Evolutionary conservation across 169 alveolate species (phyloP).

Genomic region (Babesia divergens): DNA sequence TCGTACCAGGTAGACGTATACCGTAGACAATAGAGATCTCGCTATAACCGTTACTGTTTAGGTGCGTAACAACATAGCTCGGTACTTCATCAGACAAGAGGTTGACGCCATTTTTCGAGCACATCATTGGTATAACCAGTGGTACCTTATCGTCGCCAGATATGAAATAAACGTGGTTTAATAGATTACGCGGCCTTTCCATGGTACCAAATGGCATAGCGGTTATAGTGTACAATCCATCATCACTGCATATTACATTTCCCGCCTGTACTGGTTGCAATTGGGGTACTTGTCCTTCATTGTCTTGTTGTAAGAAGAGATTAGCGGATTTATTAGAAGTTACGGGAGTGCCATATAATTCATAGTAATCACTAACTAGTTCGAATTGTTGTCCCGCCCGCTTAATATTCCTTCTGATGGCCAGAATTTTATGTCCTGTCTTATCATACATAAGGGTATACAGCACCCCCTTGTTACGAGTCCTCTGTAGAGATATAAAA

Average conservation of each 20-base stretch:
- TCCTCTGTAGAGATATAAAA: not conserved
- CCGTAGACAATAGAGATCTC: not conserved
- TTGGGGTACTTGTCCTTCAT: not conserved
- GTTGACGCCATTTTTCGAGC: not conserved
- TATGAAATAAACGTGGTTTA: slow-evolving; percentile 3
- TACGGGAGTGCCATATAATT: not conserved
- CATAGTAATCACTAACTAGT: not conserved
- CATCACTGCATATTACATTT: not conserved
- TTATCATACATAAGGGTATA: not conserved
- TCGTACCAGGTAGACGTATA: not conserved
- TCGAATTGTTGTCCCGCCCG: not conserved
- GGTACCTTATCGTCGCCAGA: not conserved
- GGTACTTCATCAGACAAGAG: slow-evolving; percentile 11
- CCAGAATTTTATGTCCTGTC: not conserved
- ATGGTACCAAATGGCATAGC: slow-evolving; percentile 15
- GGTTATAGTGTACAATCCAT: not conserved
- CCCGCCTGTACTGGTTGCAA: slow-evolving; percentile 14
- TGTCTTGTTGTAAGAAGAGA: not conserved
- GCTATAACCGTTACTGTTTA: not conserved
- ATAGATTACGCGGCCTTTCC: not conserved
- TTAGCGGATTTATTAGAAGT: not conserved
- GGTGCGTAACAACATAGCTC: not conserved
- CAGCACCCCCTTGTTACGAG: not conserved
- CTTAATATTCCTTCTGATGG: not conserved
- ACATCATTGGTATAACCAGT: slow-evolving; percentile 6